These are phyloP conservation scores for Ophiostoma ulmi DNA, from an alignment of 2,329 filamentous ascomycete genomes.

Conservation along the genomic window DNA sequence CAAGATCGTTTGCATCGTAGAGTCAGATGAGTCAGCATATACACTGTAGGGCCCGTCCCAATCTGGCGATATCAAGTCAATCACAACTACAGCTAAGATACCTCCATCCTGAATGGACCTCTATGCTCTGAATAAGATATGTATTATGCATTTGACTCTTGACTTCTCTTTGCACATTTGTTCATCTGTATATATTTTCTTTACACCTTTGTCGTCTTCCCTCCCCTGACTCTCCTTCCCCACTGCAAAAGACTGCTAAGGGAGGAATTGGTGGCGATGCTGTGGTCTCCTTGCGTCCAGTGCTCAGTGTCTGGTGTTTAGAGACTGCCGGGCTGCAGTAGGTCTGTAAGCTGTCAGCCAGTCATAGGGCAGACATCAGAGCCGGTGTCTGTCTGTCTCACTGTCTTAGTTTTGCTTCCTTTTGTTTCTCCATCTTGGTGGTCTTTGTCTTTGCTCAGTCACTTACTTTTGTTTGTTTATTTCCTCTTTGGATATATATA, in stretches of 20 bases:
- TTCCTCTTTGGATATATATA: too few species aligned
- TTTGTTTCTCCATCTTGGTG: neutral
- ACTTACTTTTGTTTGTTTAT: neutral
- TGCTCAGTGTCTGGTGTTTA: neutral
- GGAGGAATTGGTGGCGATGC: neutral
- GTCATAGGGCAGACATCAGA: neutral
- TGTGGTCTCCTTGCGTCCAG: neutral
- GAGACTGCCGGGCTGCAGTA: neutral
- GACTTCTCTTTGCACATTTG: neutral
- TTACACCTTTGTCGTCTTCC: neutral
- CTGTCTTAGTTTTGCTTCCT: neutral
- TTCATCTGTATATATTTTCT: neutral
- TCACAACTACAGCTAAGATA: neutral
- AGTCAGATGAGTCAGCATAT: neutral
- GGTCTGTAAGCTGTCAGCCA: neutral
- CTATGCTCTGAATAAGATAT: neutral
- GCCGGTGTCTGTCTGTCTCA: constrained; percentile 2
- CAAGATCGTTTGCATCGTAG: neutral
- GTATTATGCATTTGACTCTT: neutral
- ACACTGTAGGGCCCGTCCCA: neutral
- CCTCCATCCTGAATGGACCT: neutral
- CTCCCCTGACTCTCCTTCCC: constrained; percentile 2
- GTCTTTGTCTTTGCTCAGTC: neutral
- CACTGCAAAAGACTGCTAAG: neutral
- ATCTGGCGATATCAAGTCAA: neutral